Evolutionary conservation across 441 rosid species (phyloP).

Genomic region (Gossypium davidsonii): DNA sequence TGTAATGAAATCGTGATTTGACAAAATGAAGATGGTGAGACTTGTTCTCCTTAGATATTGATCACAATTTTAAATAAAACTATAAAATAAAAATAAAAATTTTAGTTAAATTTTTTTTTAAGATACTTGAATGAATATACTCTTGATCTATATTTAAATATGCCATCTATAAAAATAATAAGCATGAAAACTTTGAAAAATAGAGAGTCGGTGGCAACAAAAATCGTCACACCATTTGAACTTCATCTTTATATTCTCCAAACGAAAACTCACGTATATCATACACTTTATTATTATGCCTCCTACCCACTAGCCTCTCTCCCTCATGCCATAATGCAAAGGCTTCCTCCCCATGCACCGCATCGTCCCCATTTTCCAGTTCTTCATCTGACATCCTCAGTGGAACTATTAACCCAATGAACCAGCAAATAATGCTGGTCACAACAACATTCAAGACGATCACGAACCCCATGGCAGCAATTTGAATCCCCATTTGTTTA

Average conservation of each 20-base stretch:
- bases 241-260: slow-evolving; percentile 4
- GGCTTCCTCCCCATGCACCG: slow-evolving; percentile 35
- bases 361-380: slow-evolving; percentile 22
- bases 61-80: too few species aligned
- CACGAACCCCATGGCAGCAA: slow-evolving; percentile 28
- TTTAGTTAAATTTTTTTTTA: too few species aligned
- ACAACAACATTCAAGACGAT: slow-evolving; percentile 27
- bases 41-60: too few species aligned
- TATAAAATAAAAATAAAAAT: too few species aligned
- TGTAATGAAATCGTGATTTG: too few species aligned
- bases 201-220: too few species aligned
- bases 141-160: too few species aligned
- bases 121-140: too few species aligned
- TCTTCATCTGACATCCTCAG: slow-evolving; percentile 30
- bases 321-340: slow-evolving; percentile 23
- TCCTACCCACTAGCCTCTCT: slow-evolving; percentile 14
- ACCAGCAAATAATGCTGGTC: slow-evolving; percentile 40
- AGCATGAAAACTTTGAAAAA: too few species aligned
- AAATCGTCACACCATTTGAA: slow-evolving; percentile 19
- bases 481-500: slow-evolving; percentile 31
- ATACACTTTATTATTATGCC: slow-evolving; percentile 23
- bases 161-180: too few species aligned
- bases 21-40: too few species aligned
- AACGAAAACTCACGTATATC: slow-evolving; percentile 22
- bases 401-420: slow-evolving; percentile 25